Evolutionary conservation across 768 basidiomycete genomes (phyloP).

Genomic region (Suillus bovinus): DNA sequence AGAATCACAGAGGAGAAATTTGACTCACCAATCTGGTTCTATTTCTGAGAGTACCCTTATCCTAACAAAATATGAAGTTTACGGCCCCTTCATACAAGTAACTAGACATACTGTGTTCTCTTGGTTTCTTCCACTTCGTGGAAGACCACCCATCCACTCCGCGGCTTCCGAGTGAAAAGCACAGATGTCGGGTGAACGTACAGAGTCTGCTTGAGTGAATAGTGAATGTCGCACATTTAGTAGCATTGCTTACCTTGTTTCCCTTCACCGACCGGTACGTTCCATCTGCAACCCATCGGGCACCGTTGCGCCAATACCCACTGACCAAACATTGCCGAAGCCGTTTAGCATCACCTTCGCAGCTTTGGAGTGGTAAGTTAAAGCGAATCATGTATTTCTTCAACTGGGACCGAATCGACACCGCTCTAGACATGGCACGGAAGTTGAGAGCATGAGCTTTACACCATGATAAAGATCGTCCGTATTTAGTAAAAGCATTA

Average conservation of each 20-base stretch:
- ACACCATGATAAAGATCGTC: constrained; percentile 89
- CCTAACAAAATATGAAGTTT: constrained; percentile 40
- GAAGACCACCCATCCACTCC: constrained; percentile 90
- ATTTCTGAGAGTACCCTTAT: constrained; percentile 93
- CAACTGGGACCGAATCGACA: constrained; percentile 93
- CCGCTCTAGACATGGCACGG: constrained; percentile 88
- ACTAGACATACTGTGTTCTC: constrained; percentile 73
- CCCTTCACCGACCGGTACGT: constrained; percentile 90
- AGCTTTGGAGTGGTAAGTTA: constrained; percentile 77
- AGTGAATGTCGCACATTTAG: not conserved
- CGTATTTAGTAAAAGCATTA: constrained; percentile 87
- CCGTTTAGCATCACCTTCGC: constrained; percentile 83
- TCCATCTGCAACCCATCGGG: constrained; percentile 88
- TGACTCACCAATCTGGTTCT: constrained; percentile 84
- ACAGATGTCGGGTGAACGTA: constrained; percentile 95
- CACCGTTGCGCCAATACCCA: constrained; percentile 94
- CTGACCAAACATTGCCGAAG: constrained; percentile 87
- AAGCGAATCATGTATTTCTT: constrained; percentile 95
- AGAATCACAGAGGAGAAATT: not conserved
- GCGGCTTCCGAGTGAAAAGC: constrained; percentile 88
- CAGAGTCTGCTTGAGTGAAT: constrained; percentile 52
- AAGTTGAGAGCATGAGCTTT: constrained; percentile 91
- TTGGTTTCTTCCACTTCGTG: constrained; percentile 98
- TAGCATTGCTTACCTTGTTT: constrained; percentile 57
- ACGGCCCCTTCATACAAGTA: not conserved